Conservation (phyloP, 202 grass and related monocot genomes). For the Setaria viridis region DNA sequence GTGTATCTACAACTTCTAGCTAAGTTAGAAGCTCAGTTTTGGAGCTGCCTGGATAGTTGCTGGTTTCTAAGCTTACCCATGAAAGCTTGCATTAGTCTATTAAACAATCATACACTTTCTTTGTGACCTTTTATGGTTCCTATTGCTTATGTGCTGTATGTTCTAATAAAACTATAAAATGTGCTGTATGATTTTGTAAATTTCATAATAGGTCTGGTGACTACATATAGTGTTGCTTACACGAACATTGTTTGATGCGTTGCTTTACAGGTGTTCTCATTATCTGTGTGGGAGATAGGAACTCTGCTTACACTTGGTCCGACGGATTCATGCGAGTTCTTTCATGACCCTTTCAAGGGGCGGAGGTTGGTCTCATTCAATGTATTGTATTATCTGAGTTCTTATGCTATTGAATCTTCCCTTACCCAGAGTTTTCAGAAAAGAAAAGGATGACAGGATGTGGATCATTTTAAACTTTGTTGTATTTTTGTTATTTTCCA, state of each 20-base stretch:
- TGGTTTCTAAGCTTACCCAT: constrained; percentile 28
- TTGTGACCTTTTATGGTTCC: neutral
- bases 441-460: neutral
- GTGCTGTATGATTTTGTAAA: neutral
- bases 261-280: constrained; percentile 73
- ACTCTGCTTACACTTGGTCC: constrained; percentile 77
- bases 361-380: constrained; percentile 53
- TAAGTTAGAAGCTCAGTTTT: neutral
- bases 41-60: neutral
- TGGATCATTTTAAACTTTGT: neutral
- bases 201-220: neutral
- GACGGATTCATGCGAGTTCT: constrained; percentile 93
- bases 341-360: constrained; percentile 92
- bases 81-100: neutral
- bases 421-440: neutral
- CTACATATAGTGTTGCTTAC: constrained; percentile 19
- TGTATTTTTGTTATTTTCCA: neutral
- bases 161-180: neutral
- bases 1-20: neutral
- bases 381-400: neutral
- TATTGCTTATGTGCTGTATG: neutral
- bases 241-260: constrained; percentile 24
- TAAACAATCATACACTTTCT: neutral
- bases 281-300: constrained; percentile 90
- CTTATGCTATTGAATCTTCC: constrained; percentile 7